Conservation (phyloP, 495 filamentous ascomycete species). For the Neurospora sp. region DNA sequence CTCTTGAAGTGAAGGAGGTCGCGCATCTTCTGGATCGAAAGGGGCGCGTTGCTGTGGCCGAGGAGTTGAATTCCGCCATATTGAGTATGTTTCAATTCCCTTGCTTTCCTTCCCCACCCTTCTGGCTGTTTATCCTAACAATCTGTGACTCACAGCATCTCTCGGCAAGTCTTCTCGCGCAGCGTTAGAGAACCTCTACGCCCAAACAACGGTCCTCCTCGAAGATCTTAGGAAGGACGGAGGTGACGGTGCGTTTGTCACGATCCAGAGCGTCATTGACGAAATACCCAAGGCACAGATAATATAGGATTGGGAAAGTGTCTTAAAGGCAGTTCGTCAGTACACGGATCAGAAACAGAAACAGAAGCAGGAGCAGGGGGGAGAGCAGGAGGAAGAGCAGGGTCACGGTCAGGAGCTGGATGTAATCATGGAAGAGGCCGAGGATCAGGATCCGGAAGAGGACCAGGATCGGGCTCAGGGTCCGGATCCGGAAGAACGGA, state of each 20-base stretch:
- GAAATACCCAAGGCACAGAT: constrained; percentile 25
- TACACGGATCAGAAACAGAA: neutral
- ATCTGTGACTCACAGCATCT: constrained; percentile 49
- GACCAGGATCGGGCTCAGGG: neutral
- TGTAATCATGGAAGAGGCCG: neutral
- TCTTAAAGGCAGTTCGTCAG: neutral
- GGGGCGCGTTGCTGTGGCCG: constrained; percentile 71
- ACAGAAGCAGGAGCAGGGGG: neutral
- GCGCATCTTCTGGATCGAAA: constrained; percentile 68
- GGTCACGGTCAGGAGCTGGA: neutral
- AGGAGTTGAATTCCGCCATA: constrained; percentile 92
- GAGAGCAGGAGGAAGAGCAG: neutral
- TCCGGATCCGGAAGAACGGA: neutral
- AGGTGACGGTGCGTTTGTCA: constrained; percentile 79
- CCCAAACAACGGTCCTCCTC: constrained; percentile 78
- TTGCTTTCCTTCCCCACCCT: neutral
- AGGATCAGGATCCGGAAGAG: neutral
- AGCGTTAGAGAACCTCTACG: constrained; percentile 74
- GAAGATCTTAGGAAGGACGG: constrained; percentile 75
- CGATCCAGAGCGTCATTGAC: constrained; percentile 58
- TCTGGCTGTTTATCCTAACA: neutral
- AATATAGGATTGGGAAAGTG: constrained; percentile 9
- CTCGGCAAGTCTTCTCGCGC: constrained; percentile 83
- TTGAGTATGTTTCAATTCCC: constrained; percentile 50
- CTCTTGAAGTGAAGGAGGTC: constrained; percentile 61